Percentiles rank a stretch among this genome's conserved stretches.
Evolutionary conservation across 2,329 filamentous ascomycete genomes (phyloP).

Genomic region (Grosmannia huntii): DNA sequence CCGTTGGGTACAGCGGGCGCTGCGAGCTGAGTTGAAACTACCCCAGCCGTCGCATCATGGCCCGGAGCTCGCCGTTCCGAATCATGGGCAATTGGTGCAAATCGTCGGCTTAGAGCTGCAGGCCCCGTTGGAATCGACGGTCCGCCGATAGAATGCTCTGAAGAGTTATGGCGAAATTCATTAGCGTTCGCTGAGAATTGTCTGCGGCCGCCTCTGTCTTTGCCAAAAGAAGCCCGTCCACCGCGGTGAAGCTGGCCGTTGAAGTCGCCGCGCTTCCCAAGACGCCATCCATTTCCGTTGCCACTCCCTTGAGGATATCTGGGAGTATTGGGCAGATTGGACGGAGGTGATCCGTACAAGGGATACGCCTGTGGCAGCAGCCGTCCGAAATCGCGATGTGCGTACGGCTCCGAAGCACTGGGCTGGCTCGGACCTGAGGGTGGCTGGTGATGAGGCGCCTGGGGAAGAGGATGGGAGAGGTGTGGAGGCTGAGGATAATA

Average conservation of each 20-base stretch:
- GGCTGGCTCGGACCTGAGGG: background rate
- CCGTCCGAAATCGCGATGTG: background rate
- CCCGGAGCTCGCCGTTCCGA: background rate
- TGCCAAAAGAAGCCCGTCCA: background rate
- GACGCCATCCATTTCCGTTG: background rate
- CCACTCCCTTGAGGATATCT: background rate
- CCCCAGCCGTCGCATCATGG: background rate
- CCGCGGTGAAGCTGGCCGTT: constrained; percentile 2
- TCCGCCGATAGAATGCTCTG: no score
- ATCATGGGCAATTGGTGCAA: background rate
- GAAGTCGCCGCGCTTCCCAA: background rate
- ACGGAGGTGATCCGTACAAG: background rate
- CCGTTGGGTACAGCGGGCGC: background rate
- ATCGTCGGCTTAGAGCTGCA: background rate
- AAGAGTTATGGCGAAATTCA: background rate
- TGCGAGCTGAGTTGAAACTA: background rate
- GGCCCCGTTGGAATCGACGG: background rate
- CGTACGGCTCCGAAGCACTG: background rate
- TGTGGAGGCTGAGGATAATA: constrained; percentile 11
- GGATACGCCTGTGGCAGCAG: background rate
- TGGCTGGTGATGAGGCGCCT: background rate
- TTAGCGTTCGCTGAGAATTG: no score
- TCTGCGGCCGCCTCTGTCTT: background rate
- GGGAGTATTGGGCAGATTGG: background rate
- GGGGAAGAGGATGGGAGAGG: constrained; percentile 5